phyloP scores from a whole-genome alignment of 2,329 filamentous ascomycete genomes.

The Teratosphaeria viscida region DNA sequence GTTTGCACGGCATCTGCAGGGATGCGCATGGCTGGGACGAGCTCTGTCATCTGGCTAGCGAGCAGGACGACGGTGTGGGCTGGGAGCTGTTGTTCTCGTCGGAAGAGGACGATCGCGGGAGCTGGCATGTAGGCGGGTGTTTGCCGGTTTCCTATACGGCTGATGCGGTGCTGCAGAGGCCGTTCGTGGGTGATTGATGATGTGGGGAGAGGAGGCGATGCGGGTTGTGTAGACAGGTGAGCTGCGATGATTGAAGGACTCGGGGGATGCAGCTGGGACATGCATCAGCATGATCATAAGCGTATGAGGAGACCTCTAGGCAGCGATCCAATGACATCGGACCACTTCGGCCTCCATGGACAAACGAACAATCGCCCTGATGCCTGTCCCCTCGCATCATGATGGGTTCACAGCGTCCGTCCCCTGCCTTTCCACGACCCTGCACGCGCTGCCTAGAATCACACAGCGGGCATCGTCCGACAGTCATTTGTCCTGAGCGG shows the following conservation, averaged over 20 bases:
- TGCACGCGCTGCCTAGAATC: background rate
- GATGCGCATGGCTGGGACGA: conserved; percentile 8
- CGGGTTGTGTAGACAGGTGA: background rate
- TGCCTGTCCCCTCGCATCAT: background rate
- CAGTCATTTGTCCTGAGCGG: too few species aligned
- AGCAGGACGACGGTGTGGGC: conserved; percentile 8
- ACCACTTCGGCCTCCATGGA: background rate
- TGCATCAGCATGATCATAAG: too few species aligned
- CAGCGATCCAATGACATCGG: background rate
- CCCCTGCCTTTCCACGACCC: background rate
- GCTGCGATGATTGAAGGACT: background rate
- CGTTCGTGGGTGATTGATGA: background rate
- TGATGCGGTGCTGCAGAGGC: conserved; percentile 6
- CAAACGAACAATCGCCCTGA: background rate
- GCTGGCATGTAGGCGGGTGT: conserved; percentile 12
- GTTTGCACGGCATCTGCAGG: conserved; percentile 4
- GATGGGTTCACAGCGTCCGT: background rate
- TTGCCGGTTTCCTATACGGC: conserved; percentile 6
- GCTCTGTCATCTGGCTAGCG: conserved; percentile 4
- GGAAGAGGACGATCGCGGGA: conserved; percentile 2
- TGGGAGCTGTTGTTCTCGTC: conserved; percentile 9
- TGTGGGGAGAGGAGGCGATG: background rate
- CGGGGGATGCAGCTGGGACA: background rate
- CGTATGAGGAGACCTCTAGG: too few species aligned
- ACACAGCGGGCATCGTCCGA: background rate